Evolutionary conservation across 1,284 basidiomycete genomes (phyloP), one percentile per base, ranked within the genome.

Genomic region (Tausonia pullulans): DNA sequence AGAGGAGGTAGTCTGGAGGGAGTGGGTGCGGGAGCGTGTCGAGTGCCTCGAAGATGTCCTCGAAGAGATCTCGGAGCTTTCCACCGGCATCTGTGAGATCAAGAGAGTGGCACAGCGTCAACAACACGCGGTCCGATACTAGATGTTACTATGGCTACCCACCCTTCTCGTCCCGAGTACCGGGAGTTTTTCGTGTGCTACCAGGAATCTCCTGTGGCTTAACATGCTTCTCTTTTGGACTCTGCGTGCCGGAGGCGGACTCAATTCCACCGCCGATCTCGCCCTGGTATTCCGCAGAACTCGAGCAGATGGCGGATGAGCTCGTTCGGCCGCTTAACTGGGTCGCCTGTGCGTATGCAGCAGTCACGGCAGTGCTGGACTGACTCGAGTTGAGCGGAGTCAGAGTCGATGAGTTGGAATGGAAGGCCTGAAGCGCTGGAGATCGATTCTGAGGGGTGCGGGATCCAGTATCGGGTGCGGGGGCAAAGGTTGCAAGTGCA

Each of bases 31-130:
- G 82, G 27, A 95, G 79, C 0, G 82, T 75, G 72, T 95, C 92
- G 71, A 94, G 88, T 0, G 90, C 88, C 72, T 94, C 90, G 69
- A 94, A 88, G 27, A 95, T 82, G 64, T 94, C 90, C 67, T 94
- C 90, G 1, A 94, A 78, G 16, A 87, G 73, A 5, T 80, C 79
- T 2, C 79, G 79, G 5, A 95, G 79, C 72, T 88, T 92, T 71
- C 14, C 14, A 4, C 41, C n/a, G 6, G 60, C 41, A 50, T 65
- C 60, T 65, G 55, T 10, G 14, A 27, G 43, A 52, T 8, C 43
- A 52, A 1, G 27, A 41, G 43, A 41, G 1, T 8, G 52, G 50
- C 11, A 14, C 39, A n/a, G 52, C 3, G 9, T 53, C 4, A 27
- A 39, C 44, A 45, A 3, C 39, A 39, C 2, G 14, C n/a, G 48